Percentiles rank a stretch among this genome's conserved stretches.
phyloP scores from a whole-genome alignment of 179 eudicot genomes.

The Dionaea muscipula region DNA sequence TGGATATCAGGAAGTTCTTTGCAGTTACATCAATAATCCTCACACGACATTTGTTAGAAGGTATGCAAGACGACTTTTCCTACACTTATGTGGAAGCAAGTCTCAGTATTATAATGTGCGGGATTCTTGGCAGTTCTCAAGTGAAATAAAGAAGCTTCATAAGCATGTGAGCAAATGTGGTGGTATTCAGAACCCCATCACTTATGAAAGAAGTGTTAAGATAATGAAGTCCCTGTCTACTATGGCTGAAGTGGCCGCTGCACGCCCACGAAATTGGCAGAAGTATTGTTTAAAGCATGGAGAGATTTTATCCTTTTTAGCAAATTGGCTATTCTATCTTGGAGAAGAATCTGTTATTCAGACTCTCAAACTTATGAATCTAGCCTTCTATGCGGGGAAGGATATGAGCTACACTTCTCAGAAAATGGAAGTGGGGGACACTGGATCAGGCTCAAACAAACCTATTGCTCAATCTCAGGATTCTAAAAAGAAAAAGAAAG shows the following conservation, averaged over 20 bases:
- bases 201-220: constrained; percentile 97
- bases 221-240: constrained; percentile 77
- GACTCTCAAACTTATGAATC: constrained; percentile 68
- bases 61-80: constrained; percentile 91
- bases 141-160: constrained; percentile 79
- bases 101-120: constrained; percentile 95
- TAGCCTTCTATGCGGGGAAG: constrained; percentile 85
- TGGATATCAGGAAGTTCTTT: constrained; percentile 96
- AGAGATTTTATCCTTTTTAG: constrained; percentile 67
- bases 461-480: constrained; percentile 52
- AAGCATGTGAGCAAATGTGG: constrained; percentile 77
- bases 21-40: constrained; percentile 94
- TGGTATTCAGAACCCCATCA: constrained; percentile 67
- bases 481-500: constrained; percentile 92
- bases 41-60: constrained; percentile 81
- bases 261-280: constrained; percentile 99
- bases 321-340: constrained; percentile 73
- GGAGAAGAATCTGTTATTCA: constrained; percentile 97
- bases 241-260: constrained; percentile 90
- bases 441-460: constrained; percentile 49
- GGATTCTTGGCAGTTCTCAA: constrained; percentile 92
- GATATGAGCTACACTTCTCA: constrained; percentile 46
- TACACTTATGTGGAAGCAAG: constrained; percentile 98
- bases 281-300: constrained; percentile 84
- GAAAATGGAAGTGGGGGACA: constrained; percentile 60